A percentile compares a stretch with the other conserved stretches of the same genome.
These are phyloP conservation scores for Globomyces sp. DNA, from an alignment of 371 early-diverging fungal species.

Conservation along the genomic window DNA sequence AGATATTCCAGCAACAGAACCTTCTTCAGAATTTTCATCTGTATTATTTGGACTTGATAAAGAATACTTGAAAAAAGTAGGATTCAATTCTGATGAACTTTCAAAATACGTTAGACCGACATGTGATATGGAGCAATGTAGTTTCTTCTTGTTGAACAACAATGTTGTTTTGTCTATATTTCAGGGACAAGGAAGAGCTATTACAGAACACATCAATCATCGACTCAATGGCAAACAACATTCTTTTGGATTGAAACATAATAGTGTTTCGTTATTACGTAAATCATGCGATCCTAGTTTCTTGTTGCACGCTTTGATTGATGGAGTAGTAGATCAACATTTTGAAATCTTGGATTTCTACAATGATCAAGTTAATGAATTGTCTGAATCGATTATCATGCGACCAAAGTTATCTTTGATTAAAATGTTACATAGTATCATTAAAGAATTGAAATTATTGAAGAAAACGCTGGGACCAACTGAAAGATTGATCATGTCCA, in stretches of 20 bases:
- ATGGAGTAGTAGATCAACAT: constrained; percentile 31
- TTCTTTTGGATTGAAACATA: not conserved
- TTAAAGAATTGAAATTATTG: constrained; percentile 29
- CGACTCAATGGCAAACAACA: constrained; percentile 15
- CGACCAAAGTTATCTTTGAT: constrained; percentile 25
- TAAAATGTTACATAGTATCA: constrained; percentile 28
- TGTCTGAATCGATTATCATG: constrained; percentile 24
- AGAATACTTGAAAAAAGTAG: not conserved
- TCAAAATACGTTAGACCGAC: constrained; percentile 17
- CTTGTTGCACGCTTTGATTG: constrained; percentile 31
- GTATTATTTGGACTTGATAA: constrained; percentile 1
- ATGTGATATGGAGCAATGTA: constrained; percentile 25
- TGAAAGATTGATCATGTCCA: constrained; percentile 18
- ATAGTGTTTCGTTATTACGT: constrained; percentile 12
- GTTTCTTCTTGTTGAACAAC: constrained; percentile 29
- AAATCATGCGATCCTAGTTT: constrained; percentile 25
- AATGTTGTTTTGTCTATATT: constrained; percentile 29
- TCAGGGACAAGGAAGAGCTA: constrained; percentile 18
- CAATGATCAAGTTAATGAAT: constrained; percentile 13
- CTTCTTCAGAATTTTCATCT: not conserved
- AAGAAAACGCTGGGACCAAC: constrained; percentile 25
- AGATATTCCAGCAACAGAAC: not conserved
- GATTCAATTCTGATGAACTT: not conserved
- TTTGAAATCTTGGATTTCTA: constrained; percentile 28
- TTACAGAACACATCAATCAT: constrained; percentile 18